phyloP scores from a whole-genome alignment of 495 filamentous ascomycete genomes.

The Penicillium samsonianum region DNA sequence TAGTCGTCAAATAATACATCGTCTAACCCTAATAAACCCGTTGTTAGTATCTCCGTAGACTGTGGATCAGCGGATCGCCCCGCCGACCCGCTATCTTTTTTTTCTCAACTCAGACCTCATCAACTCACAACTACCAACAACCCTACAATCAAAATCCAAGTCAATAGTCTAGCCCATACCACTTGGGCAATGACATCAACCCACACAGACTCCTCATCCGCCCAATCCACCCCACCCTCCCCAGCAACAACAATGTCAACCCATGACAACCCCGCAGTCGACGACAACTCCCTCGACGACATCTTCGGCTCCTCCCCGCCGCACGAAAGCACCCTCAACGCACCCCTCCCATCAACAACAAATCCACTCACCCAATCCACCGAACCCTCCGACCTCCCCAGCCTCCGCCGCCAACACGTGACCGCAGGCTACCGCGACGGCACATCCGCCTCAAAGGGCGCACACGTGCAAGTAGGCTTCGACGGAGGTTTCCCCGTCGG shows the following conservation, averaged over 20 bases:
- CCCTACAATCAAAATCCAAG: not conserved
- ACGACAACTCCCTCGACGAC: slow-evolving; percentile 47
- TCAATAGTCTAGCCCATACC: not conserved
- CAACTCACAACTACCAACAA: not conserved
- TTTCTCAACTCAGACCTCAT: not conserved
- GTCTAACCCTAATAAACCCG: no score
- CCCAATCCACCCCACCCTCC: slow-evolving; percentile 20
- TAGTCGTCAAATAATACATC: no score
- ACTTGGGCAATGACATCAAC: not conserved
- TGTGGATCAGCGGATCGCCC: not conserved
- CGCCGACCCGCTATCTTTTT: slow-evolving; percentile 7
- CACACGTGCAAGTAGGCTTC: slow-evolving; percentile 77
- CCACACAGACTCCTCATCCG: slow-evolving; percentile 7
- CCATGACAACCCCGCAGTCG: slow-evolving; percentile 19
- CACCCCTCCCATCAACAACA: not conserved
- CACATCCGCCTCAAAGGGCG: slow-evolving; percentile 67
- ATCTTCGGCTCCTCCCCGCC: slow-evolving; percentile 52
- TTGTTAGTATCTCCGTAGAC: not conserved
- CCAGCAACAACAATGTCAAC: slow-evolving; percentile 36
- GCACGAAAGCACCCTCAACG: not conserved
- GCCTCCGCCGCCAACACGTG: slow-evolving; percentile 69
- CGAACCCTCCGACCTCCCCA: slow-evolving; percentile 71
- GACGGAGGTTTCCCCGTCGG: slow-evolving; percentile 85
- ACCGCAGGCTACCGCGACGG: slow-evolving; percentile 93
- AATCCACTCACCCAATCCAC: not conserved